Base-by-base conservation (phyloP, 768 basidiomycete genomes). In the Russula lepida region DNA sequence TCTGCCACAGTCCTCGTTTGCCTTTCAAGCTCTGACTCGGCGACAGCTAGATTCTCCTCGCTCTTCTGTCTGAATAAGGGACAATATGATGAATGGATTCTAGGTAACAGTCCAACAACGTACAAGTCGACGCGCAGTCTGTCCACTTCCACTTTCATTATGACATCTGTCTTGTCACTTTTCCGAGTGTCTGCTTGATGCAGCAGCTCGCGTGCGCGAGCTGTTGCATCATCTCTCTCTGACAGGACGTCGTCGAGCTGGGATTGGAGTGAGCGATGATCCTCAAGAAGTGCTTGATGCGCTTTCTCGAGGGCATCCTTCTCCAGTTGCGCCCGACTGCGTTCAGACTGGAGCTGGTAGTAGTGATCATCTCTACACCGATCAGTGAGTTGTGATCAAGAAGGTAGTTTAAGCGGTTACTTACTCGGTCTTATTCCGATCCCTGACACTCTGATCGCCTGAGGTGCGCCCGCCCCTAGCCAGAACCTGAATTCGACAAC, bases 271-370 rank as follows among this genome's bases (percentile, higher is more conserved):
- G 75, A 71, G 4, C 86, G 80, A 64, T 93, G 86, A 59, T 94
- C 88, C 66, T 89, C 85, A 6, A 89, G 67, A 32, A 98, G 76
- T 12, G 77, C 68, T 67, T 89, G 84, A 70, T 92, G 93, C 27
- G 85, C 83, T 65, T 87, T 88, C 71, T 94, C 85, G 4, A 97
- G 75, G 0, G 88, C 86, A 69, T 92, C 89, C 72, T 95, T 95
- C 75, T 95, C 92, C 4, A 83, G 78, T 15, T 87, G 76, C 56
- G 93, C 81, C 63, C 83, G 84, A 63, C 84, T 88, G 59, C 84
- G 80, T 69, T 89, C 92, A 5, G 81, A 87, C 68, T 93, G 92
- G 58, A 93, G 84, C 54, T 79, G 80, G 71, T 93, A 92, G 71
- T 90, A 94, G 66, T 92, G 91, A 70, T 93, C 89, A 70, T 93